Percentiles rank a stretch among this genome's conserved stretches.
Conservation (phyloP, 2,329 filamentous ascomycete species). For the Chrysoporthe austroafricana region DNA sequence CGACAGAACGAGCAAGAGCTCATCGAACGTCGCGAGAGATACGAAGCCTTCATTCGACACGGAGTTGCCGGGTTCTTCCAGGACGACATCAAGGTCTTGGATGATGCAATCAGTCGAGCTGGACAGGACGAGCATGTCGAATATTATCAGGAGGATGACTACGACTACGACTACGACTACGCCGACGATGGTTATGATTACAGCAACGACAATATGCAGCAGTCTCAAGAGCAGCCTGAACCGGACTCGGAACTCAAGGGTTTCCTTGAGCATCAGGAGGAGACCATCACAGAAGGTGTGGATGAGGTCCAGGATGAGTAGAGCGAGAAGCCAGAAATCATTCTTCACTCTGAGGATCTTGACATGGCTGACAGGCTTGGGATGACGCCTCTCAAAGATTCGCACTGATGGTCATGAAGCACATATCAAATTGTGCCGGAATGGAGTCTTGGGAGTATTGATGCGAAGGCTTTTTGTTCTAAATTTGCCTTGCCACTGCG, state of each 20-base stretch:
- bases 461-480: background rate
- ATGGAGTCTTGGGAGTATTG: background rate
- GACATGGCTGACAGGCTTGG: constrained; percentile 20
- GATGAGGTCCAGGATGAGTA: background rate
- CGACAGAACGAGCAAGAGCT: background rate
- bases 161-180: constrained; percentile 1
- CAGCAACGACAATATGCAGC: background rate
- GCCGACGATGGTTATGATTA: background rate
- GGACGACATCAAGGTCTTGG: constrained; percentile 9
- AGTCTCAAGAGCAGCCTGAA: background rate
- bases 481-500: background rate
- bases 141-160: background rate
- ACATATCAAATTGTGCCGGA: background rate
- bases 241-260: constrained; percentile 9
- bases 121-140: background rate
- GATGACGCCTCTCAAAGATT: background rate
- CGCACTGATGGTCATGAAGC: background rate
- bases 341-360: constrained; percentile 11
- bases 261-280: constrained; percentile 25
- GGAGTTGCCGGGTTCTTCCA: constrained; percentile 22
- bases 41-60: constrained; percentile 20
- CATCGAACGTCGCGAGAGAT: constrained; percentile 17
- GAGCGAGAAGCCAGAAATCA: constrained; percentile 10
- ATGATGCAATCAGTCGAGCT: constrained; percentile 7
- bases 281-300: constrained; percentile 15